A percentile compares a stretch with the other conserved stretches of the same genome.
phyloP scores from a whole-genome alignment of 192 early-diverging fungal genomes.

The Dissophora ornata region DNA sequence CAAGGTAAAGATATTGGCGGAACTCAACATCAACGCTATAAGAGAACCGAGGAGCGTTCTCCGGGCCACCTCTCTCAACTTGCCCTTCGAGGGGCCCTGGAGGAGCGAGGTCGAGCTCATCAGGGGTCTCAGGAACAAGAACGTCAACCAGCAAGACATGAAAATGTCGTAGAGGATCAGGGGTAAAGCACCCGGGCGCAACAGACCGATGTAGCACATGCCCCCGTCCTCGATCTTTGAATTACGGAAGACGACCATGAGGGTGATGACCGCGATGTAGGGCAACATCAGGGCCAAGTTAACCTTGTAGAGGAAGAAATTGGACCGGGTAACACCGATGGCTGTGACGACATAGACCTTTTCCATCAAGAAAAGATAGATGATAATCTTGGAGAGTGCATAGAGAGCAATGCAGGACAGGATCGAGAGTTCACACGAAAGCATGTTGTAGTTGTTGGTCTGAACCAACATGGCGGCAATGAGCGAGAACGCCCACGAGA shows the following conservation, averaged over 20 bases:
- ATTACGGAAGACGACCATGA: constrained; percentile 17
- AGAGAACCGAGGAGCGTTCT: constrained; percentile 55
- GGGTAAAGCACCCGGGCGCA: constrained; percentile 16
- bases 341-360: constrained; percentile 53
- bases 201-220: constrained; percentile 22
- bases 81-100: constrained; percentile 44
- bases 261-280: constrained; percentile 17
- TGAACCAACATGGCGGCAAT: constrained; percentile 54
- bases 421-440: constrained; percentile 51
- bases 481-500: constrained; percentile 56
- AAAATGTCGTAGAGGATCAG: constrained; percentile 33
- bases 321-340: constrained; percentile 23
- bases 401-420: constrained; percentile 53
- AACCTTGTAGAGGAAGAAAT: constrained; percentile 33
- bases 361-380: constrained; percentile 61
- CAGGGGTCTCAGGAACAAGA: constrained; percentile 21
- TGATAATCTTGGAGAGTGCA: constrained; percentile 52
- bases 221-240: constrained; percentile 1
- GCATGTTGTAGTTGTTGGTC: constrained; percentile 57
- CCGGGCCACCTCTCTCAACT: constrained; percentile 43
- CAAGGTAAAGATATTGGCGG: constrained; percentile 55
- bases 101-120: constrained; percentile 32
- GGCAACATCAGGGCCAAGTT: constrained; percentile 22
- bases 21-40: constrained; percentile 53
- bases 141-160: constrained; percentile 35